Base-by-base conservation (phyloP, 345 rosid species). In the Rhodamnia rubescens region DNA sequence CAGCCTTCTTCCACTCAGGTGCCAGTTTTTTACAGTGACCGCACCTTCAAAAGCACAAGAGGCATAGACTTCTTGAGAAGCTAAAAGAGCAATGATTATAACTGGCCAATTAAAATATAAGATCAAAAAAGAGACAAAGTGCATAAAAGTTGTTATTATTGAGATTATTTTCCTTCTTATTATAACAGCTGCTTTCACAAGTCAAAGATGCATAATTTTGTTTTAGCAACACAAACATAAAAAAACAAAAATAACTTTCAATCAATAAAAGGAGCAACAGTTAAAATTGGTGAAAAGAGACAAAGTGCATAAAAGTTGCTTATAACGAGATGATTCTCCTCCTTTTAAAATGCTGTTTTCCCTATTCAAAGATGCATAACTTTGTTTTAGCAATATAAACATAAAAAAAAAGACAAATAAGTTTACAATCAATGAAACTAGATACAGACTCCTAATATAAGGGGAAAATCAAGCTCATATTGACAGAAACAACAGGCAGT, bases 1-100 rank as follows among this genome's bases (percentile, higher is more conserved):
- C 94, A 91, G 98, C 99, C 91, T 89, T 95, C 91, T 95, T 97
- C 99, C 99, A 97, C 90, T 97, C 99, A 80, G 98, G 98, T 86
- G 98, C 98, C 80, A 97, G 91, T 92, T 90, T 97, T 85, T 97
- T 97, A 89, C 99, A 97, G 88, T 97, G 98, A 81, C 99, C 98
- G 85, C 98, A 97, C 98, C 99, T 96, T 90, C 40, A 83, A 88
- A 85, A 54, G n/a, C 47, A 86, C 58, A 59, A 55, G 32, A 84
- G 82, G 49, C 84, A 84, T n/a, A 36, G 51, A 47, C 49, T 83
- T 56, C 42, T 83, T 86, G 81, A 85, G 36, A 44, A 83, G 47
- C 51, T 64, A 82, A 53, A 58, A 36, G 13, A 47, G 84, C 21
- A 69, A 49, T 15, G 74, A 36, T 81, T 57, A 12, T n/a, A 49